phyloP scores from a whole-genome alignment of 2,329 filamentous ascomycete species.

The Xylariaceae sp. region DNA sequence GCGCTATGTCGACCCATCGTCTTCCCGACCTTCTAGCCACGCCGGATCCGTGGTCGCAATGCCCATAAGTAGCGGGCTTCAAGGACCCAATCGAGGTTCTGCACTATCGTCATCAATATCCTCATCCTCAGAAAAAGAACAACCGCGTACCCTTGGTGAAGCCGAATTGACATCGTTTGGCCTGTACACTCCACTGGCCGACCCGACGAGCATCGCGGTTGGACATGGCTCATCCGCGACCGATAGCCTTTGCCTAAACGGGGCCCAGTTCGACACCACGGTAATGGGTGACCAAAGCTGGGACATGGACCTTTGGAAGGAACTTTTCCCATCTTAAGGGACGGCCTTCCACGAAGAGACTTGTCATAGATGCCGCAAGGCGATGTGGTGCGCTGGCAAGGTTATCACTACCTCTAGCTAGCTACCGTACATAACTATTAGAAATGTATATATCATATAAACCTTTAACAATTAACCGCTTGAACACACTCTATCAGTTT shows the following conservation, averaged over 20 bases:
- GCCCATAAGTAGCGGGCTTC: neutral
- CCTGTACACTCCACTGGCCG: constrained; percentile 4
- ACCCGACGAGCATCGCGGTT: constrained; percentile 1
- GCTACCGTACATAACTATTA: no score
- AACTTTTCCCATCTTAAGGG: constrained; percentile 4
- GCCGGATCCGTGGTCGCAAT: neutral
- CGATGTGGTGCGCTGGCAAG: no score
- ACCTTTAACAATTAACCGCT: no score
- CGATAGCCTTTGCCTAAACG: constrained; percentile 7
- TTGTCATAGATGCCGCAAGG: neutral
- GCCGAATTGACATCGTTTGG: constrained; percentile 6
- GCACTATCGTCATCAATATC: constrained; percentile 12
- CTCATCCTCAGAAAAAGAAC: constrained; percentile 5
- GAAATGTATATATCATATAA: no score
- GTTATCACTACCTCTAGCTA: no score
- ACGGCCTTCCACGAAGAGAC: neutral
- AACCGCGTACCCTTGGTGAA: neutral
- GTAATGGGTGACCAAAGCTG: constrained; percentile 9
- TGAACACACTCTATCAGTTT: no score
- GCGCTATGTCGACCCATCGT: neutral
- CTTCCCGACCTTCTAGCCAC: neutral
- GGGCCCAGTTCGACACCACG: constrained; percentile 2
- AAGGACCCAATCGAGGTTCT: neutral
- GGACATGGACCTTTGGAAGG: constrained; percentile 16
- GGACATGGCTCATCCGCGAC: constrained; percentile 7